These are phyloP conservation scores for Pythium biforme DNA, from an alignment of 352 stramenopile species.

Conservation along the genomic window DNA sequence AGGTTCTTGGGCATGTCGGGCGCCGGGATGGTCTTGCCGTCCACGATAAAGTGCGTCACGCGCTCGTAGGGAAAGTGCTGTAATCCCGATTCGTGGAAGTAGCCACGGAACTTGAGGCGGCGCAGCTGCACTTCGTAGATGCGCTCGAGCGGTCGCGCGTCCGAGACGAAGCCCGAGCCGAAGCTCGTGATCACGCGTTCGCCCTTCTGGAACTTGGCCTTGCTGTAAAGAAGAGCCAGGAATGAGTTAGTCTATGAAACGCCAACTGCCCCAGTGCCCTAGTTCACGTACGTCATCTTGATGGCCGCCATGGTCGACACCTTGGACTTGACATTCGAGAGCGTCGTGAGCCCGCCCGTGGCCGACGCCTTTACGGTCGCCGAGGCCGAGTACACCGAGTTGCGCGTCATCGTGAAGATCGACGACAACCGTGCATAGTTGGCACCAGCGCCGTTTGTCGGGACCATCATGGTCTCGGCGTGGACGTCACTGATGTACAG, in stretches of 20 bases:
- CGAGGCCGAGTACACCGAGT: slow-evolving; percentile 65
- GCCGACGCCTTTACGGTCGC: slow-evolving; percentile 66
- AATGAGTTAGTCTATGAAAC: no score
- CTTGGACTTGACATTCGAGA: slow-evolving; percentile 66
- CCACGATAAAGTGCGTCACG: slow-evolving; percentile 84
- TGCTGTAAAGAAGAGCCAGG: no score
- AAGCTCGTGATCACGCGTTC: slow-evolving; percentile 77
- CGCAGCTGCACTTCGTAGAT: slow-evolving; percentile 82
- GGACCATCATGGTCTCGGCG: slow-evolving; percentile 31
- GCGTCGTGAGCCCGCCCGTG: slow-evolving; percentile 44
- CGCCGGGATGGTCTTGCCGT: slow-evolving; percentile 63
- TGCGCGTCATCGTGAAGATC: slow-evolving; percentile 69
- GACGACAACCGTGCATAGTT: slow-evolving; percentile 62
- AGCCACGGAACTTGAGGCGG: slow-evolving; percentile 65
- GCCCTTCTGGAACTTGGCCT: slow-evolving; percentile 66
- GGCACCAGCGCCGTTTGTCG: slow-evolving; percentile 25
- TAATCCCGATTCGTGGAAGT: slow-evolving; percentile 71
- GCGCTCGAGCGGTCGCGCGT: slow-evolving; percentile 51
- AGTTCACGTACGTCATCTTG: slow-evolving; percentile 64
- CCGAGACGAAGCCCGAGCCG: slow-evolving; percentile 75
- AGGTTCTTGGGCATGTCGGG: slow-evolving; percentile 67
- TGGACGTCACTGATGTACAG: slow-evolving; percentile 32
- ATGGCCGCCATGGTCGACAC: slow-evolving; percentile 71
- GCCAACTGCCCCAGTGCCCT: no score
- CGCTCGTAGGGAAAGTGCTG: slow-evolving; percentile 78